Percentiles rank a stretch among this genome's conserved stretches.
Evolutionary conservation across 495 filamentous ascomycete genomes (phyloP).

Genomic region (Penicillium malachiteum): DNA sequence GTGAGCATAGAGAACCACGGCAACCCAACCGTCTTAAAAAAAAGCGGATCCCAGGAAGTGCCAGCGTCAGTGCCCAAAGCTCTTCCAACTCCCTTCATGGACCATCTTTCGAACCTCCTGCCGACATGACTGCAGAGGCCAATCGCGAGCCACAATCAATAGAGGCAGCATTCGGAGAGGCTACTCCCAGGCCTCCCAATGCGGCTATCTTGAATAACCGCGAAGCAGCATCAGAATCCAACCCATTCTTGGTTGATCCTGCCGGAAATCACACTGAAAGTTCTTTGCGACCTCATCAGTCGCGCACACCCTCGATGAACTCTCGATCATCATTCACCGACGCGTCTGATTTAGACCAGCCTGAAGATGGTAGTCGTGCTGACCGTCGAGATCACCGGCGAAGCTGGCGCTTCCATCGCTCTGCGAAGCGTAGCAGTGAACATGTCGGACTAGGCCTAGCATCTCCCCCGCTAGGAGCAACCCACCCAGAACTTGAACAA

Average conservation of each 20-base stretch:
- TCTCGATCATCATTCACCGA: slow-evolving; percentile 75
- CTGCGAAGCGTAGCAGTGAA: slow-evolving; percentile 56
- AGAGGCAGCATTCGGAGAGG: slow-evolving; percentile 30
- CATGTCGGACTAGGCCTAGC: slow-evolving; percentile 40
- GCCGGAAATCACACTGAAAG: slow-evolving; percentile 38
- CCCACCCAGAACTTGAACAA: slow-evolving; percentile 62
- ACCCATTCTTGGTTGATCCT: slow-evolving; percentile 18
- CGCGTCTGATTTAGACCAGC: slow-evolving; percentile 70
- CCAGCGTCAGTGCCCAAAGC: slow-evolving; percentile 80
- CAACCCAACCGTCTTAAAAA: slow-evolving; percentile 86
- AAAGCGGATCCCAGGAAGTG: slow-evolving; percentile 69
- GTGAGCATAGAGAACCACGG: slow-evolving; percentile 57
- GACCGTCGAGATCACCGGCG: slow-evolving; percentile 62
- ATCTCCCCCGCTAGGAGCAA: slow-evolving; percentile 54
- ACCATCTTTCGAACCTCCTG: slow-evolving; percentile 27
- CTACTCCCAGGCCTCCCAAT: slow-evolving; percentile 32
- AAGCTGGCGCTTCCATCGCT: slow-evolving; percentile 69
- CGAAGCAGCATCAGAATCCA: slow-evolving; percentile 21
- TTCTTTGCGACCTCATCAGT: slow-evolving; percentile 60
- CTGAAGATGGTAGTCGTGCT: slow-evolving; percentile 58
- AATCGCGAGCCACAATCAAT: slow-evolving; percentile 13
- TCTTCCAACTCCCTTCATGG: slow-evolving; percentile 71
- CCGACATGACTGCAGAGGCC: slow-evolving; percentile 16
- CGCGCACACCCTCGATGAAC: slow-evolving; percentile 66
- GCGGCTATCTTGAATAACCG: slow-evolving; percentile 21